Percentiles rank a stretch among this genome's conserved stretches.
Conservation (phyloP, 2,329 filamentous ascomycete species). For the Trichoderma atrobrunneum region DNA sequence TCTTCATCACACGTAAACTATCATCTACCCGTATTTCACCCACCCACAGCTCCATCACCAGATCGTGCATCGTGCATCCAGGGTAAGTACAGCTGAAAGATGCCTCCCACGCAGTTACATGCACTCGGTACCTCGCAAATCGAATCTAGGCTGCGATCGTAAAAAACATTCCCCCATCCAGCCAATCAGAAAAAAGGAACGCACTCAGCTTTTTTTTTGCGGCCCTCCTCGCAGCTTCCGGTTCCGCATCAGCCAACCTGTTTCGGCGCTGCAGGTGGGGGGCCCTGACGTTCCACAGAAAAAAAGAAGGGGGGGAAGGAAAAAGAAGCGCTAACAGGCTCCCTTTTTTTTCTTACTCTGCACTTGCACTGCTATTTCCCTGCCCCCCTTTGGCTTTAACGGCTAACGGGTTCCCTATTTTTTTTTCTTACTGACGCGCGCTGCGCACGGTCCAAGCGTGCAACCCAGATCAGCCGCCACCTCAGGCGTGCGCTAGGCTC, state of each 20-base stretch:
- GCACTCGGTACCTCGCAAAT: background rate
- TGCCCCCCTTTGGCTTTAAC: background rate
- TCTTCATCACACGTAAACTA: background rate
- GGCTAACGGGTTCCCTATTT: background rate
- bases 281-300: background rate
- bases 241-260: background rate
- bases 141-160: conserved; percentile 9
- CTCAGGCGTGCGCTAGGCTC: conserved; percentile 29
- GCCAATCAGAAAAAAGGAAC: conserved; percentile 14
- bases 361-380: background rate
- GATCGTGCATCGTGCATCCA: conserved; percentile 6
- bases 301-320: background rate
- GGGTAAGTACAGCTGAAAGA: conserved; percentile 3
- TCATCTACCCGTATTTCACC: background rate
- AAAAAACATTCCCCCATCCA: background rate
- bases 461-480: conserved; percentile 39
- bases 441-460: conserved; percentile 25
- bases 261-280: background rate
- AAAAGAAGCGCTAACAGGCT: conserved; percentile 4
- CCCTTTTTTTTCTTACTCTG: conserved; percentile 23
- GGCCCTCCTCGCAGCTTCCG: background rate
- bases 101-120: background rate
- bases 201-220: background rate
- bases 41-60: background rate
- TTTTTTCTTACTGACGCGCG: conserved; percentile 23